These are phyloP conservation scores for Spathaspora girioi DNA, from an alignment of 805 yeast species.

Conservation along the genomic window DNA sequence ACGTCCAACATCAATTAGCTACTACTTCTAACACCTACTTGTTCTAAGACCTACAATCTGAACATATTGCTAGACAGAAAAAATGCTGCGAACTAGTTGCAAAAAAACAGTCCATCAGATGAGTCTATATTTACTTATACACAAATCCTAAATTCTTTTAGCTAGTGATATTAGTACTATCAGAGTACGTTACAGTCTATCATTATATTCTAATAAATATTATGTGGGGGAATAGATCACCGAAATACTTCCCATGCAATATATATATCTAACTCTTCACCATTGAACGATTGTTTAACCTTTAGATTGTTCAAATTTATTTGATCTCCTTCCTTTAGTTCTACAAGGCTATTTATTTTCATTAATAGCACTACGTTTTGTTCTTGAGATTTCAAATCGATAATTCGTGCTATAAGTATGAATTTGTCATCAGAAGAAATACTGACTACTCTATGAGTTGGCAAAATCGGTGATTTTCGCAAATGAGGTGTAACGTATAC, in stretches of 20 bases:
- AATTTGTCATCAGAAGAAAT: slow-evolving; percentile 1
- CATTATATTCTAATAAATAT: background rate
- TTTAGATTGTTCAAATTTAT: slow-evolving; percentile 1
- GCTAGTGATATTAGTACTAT: background rate
- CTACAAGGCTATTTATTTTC: background rate
- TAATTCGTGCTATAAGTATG: background rate
- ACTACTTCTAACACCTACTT: too few relatives aligned
- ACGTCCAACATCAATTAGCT: too few relatives aligned
- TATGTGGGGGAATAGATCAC: background rate
- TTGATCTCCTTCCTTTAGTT: slow-evolving; percentile 1
- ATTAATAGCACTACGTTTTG: slow-evolving; percentile 2
- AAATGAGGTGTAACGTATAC: background rate
- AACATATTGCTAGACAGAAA: too few relatives aligned
- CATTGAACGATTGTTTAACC: background rate
- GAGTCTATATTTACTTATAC: too few relatives aligned
- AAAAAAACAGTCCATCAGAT: slow-evolving; percentile 8
- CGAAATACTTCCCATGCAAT: slow-evolving; percentile 4
- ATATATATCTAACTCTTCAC: slow-evolving; percentile 1
- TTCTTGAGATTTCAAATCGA: background rate
- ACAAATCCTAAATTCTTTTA: background rate
- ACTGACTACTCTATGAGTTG: slow-evolving; percentile 6
- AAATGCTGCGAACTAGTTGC: slow-evolving; percentile 11
- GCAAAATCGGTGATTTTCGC: background rate
- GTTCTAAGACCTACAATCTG: too few relatives aligned
- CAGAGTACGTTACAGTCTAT: background rate